Conservation (phyloP, 768 basidiomycete genomes). For the Cantharellus cinnabarinus region DNA sequence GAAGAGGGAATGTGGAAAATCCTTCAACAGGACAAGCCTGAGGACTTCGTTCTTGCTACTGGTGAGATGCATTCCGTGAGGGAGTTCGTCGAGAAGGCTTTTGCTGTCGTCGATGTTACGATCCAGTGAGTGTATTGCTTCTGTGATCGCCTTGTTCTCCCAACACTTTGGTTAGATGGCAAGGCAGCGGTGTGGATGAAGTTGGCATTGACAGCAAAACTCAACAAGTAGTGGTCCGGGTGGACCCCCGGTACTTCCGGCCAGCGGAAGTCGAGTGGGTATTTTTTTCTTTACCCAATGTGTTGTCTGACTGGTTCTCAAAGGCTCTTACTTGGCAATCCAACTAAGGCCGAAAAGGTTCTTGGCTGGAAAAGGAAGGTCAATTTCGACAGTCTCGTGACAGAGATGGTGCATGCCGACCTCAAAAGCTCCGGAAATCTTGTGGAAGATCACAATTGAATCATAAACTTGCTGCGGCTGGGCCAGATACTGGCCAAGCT, state of each 20-base stretch:
- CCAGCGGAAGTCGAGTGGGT: slow-evolving; percentile 87
- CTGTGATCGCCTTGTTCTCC: neutral
- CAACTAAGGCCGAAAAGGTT: slow-evolving; percentile 69
- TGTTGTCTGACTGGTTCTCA: neutral
- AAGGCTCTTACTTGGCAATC: slow-evolving; percentile 70
- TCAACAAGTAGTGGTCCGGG: slow-evolving; percentile 53
- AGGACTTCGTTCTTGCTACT: slow-evolving; percentile 89
- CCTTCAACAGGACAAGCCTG: slow-evolving; percentile 64
- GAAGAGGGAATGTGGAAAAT: slow-evolving; percentile 91
- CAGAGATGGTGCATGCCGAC: slow-evolving; percentile 82
- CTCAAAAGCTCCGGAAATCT: slow-evolving; percentile 50
- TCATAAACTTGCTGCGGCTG: neutral
- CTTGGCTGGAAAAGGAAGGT: slow-evolving; percentile 85
- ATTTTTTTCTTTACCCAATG: neutral
- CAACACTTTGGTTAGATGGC: slow-evolving; percentile 33
- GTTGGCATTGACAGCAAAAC: slow-evolving; percentile 53
- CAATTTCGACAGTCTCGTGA: slow-evolving; percentile 64
- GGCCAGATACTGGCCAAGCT: too few relatives aligned
- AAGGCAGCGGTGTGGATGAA: slow-evolving; percentile 53
- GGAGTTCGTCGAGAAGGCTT: slow-evolving; percentile 82
- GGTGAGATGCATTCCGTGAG: slow-evolving; percentile 91
- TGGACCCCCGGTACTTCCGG: slow-evolving; percentile 83
- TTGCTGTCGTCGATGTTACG: slow-evolving; percentile 41
- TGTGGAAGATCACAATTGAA: slow-evolving; percentile 65
- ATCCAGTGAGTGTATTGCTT: slow-evolving; percentile 32